Percentiles rank a stretch among this genome's conserved stretches.
Conservation (phyloP, 2,329 filamentous ascomycete genomes). For the Aureobasidium musti region DNA sequence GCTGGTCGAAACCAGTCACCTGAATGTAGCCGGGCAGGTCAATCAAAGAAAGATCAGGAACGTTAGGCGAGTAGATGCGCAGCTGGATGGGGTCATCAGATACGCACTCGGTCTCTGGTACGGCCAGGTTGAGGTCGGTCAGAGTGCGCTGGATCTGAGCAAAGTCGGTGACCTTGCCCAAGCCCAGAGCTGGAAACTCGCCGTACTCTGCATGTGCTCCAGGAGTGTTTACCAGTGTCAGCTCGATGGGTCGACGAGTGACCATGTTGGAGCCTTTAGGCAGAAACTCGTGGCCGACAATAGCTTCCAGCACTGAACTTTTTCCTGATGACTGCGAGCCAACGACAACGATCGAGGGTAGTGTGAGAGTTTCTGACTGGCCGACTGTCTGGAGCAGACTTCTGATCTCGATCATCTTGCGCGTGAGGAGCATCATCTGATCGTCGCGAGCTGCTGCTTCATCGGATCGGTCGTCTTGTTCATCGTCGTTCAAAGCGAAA, state of each 20-base stretch:
- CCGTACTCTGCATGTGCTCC: constrained; percentile 85
- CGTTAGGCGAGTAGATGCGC: constrained; percentile 90
- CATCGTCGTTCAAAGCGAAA: constrained; percentile 71
- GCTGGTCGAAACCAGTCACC: constrained; percentile 87
- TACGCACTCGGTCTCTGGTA: constrained; percentile 87
- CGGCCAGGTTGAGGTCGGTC: constrained; percentile 91
- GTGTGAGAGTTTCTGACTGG: constrained; percentile 81
- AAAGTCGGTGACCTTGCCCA: constrained; percentile 91
- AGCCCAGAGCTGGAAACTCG: constrained; percentile 88
- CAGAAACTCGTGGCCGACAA: constrained; percentile 96
- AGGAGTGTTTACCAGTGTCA: constrained; percentile 94
- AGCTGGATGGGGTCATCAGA: constrained; percentile 96
- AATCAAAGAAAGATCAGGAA: constrained; percentile 92
- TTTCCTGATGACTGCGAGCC: constrained; percentile 98
- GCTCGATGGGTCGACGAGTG: constrained; percentile 88
- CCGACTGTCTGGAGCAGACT: constrained; percentile 88
- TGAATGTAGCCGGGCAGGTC: constrained; percentile 98
- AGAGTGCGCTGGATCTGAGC: constrained; percentile 87
- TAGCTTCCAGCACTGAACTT: constrained; percentile 93
- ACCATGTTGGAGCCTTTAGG: constrained; percentile 99
- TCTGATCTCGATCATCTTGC: constrained; percentile 99
- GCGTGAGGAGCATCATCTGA: constrained; percentile 99
- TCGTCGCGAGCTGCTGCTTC: constrained; percentile 80
- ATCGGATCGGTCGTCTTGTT: constrained; percentile 62
- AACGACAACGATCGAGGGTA: constrained; percentile 98